A percentile compares a stretch with the other conserved stretches of the same genome.
These are phyloP conservation scores for Penicillium lagena DNA, from an alignment of 495 filamentous ascomycete species.

Conservation along the genomic window DNA sequence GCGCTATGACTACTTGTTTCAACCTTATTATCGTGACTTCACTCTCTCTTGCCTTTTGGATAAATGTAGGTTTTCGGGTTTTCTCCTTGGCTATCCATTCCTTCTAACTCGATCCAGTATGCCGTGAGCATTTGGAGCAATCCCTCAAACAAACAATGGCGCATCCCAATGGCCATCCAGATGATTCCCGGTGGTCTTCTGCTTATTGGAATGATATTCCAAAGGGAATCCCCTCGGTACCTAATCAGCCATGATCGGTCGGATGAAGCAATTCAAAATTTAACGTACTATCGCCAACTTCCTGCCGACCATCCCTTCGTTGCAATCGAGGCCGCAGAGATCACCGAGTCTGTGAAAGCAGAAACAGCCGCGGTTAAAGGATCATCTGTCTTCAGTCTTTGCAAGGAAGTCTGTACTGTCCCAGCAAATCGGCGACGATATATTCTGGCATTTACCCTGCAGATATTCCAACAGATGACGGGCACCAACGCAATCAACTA, in stretches of 20 bases:
- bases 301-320: background rate
- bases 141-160: background rate
- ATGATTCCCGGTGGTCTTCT: conserved; percentile 49
- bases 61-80: conserved; percentile 1
- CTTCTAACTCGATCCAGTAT: too few relatives aligned
- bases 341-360: background rate
- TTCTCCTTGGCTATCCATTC: too few relatives aligned
- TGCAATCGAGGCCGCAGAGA: background rate
- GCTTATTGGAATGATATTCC: background rate
- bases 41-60: conserved; percentile 20
- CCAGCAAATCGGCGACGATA: background rate
- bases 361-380: background rate
- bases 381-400: background rate
- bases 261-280: background rate
- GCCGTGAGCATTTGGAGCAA: too few relatives aligned
- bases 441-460: background rate
- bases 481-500: background rate
- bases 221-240: background rate
- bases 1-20: conserved; percentile 19
- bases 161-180: conserved; percentile 44
- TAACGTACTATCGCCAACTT: background rate
- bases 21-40: conserved; percentile 23
- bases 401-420: background rate
- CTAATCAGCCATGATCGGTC: background rate
- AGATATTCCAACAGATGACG: background rate